A percentile compares a stretch with the other conserved stretches of the same genome.
These are phyloP conservation scores for Aspergillus funiculosus DNA, from an alignment of 495 filamentous ascomycete species.

Conservation along the genomic window DNA sequence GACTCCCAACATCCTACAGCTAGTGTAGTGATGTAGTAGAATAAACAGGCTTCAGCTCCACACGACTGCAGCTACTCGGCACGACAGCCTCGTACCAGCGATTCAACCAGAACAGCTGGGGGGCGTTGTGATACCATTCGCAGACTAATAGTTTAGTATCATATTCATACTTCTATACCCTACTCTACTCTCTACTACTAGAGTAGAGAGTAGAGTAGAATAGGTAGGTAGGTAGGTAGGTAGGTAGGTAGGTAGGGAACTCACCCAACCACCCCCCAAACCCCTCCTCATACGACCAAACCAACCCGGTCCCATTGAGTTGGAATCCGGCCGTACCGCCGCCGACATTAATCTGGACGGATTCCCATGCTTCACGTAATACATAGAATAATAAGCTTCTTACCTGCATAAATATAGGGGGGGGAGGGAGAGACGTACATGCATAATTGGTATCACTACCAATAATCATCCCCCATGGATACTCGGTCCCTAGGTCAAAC, in stretches of 20 bases:
- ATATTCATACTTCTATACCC: too few relatives aligned
- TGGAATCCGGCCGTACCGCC: neutral
- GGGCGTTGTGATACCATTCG: neutral
- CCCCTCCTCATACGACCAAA: neutral
- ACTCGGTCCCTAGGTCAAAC: neutral
- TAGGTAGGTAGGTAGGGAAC: neutral
- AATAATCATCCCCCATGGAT: neutral
- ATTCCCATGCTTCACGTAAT: neutral
- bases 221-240: too few relatives aligned
- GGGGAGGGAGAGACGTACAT: neutral
- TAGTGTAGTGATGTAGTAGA: too few relatives aligned
- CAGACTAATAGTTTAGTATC: neutral
- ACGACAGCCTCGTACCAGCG: neutral
- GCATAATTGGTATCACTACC: neutral
- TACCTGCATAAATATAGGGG: neutral
- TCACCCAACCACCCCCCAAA: neutral
- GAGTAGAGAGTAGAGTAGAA: neutral
- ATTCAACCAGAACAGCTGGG: slow-evolving; percentile 3
- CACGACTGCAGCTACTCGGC: neutral
- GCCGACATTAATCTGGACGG: neutral
- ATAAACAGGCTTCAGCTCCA: neutral
- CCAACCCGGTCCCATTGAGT: neutral
- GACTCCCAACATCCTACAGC: too few relatives aligned
- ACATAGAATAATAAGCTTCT: neutral
- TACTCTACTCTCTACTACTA: too few relatives aligned